Conservation (phyloP, 148 eudicot species). For the Chenopodium suecicum region DNA sequence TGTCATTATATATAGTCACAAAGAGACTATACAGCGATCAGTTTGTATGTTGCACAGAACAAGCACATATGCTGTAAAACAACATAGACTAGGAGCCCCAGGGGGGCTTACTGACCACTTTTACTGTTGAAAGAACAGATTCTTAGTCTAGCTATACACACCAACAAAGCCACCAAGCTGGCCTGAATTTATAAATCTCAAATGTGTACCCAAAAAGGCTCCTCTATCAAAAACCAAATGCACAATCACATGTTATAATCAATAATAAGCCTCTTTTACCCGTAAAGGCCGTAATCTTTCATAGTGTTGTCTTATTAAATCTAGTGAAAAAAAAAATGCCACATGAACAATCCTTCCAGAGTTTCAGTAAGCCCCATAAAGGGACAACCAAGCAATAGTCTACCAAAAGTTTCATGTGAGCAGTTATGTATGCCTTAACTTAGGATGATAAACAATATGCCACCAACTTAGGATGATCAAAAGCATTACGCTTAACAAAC, state of each 20-base stretch:
- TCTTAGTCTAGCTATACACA: neutral
- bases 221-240: neutral
- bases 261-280: neutral
- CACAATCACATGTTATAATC: neutral
- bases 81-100: neutral
- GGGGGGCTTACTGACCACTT: neutral
- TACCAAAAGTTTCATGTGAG: neutral
- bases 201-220: neutral
- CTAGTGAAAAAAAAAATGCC: neutral
- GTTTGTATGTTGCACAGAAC: neutral
- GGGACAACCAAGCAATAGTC: neutral
- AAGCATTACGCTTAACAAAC: neutral
- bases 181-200: too few relatives aligned
- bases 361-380: neutral
- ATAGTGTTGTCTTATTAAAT: neutral
- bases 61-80: neutral
- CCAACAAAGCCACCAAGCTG: neutral
- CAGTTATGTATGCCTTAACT: neutral
- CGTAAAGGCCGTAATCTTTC: too few relatives aligned
- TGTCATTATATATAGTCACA: neutral
- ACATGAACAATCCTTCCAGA: neutral
- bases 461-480: neutral
- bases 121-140: neutral
- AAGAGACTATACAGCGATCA: neutral
- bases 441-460: neutral